Evolutionary conservation across 495 filamentous ascomycete species (phyloP), one percentile per base, ranked within the genome.

Genomic region (Xylaria telfairii): DNA sequence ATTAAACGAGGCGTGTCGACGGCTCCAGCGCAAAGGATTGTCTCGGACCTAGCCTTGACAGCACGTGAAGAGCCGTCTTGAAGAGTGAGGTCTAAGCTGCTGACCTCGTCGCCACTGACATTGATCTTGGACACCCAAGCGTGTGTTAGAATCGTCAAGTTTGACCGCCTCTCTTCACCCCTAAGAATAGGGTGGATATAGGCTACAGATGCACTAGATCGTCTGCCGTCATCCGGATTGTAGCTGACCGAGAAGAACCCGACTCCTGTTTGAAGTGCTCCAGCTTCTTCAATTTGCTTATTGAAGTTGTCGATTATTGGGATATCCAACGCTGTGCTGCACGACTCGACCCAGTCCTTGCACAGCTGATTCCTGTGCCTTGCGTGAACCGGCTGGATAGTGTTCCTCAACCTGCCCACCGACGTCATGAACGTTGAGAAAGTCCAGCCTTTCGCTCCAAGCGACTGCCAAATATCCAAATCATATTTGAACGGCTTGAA

Each of bases 231-330:
- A 72, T 94, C 92, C 0, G 92, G 92, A 78, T 94, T 93, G 81
- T 94, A 96, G 39, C 91, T 86, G 44, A 96, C 89, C 51, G 89
- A 92, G 86, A 96, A 94, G 84, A 95, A 96, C 24, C 93, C 93
- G 4, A 93, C 92, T 65, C 91, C 89, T 76, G 90, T 83, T 60
- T 89, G 87, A 68, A 96, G 79, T 44, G 88, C 85, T 13, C 92
- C 92, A 24, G 86, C 90, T 42, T 85, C 83, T 57, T 83, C 84
- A 72, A 96, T 94, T 75, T 92, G 87, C 71, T 89, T 82, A 81
- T 96, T 96, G 87, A 95, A 95, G 80, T 96, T 91, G 24, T 88
- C 81, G 76, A 94, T 89, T 21, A 94, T 78, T 21, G 92, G 92
- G 68, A 96, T 92, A 70, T 91, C 81, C 80, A 94, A 84, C 1